A percentile compares a stretch with the other conserved stretches of the same genome.
Conservation (phyloP, 129 eudicot species). For the Deinandra increscens region DNA sequence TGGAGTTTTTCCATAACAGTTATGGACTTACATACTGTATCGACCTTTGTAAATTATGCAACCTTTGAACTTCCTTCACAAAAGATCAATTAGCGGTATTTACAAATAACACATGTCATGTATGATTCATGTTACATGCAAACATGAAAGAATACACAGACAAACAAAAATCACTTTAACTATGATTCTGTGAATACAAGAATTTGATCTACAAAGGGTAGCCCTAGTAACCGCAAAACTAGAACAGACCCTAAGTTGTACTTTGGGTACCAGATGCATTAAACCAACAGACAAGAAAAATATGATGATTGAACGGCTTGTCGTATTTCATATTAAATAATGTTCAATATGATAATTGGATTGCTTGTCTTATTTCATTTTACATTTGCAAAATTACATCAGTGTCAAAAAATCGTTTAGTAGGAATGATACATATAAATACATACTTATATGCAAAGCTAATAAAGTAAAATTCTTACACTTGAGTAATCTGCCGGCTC, state of each 20-base stretch:
- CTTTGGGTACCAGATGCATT: neutral
- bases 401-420: neutral
- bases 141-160: neutral
- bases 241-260: neutral
- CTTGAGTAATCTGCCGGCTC: slow-evolving; percentile 96
- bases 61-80: neutral
- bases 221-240: slow-evolving; percentile 17
- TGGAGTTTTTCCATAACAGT: neutral
- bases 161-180: neutral
- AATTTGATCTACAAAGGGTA: neutral
- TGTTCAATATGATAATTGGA: neutral
- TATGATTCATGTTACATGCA: neutral
- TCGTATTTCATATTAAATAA: neutral
- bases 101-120: neutral
- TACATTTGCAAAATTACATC: neutral
- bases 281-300: slow-evolving; percentile 4
- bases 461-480: slow-evolving; percentile 57
- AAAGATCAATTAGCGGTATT: neutral
- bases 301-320: neutral
- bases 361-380: slow-evolving; percentile 3
- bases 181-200: neutral
- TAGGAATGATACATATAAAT: neutral
- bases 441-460: neutral
- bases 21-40: neutral
- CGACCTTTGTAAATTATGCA: no score